Evolutionary conservation across 306 rosid species (phyloP).

Genomic region (Calophaca sinica): DNA sequence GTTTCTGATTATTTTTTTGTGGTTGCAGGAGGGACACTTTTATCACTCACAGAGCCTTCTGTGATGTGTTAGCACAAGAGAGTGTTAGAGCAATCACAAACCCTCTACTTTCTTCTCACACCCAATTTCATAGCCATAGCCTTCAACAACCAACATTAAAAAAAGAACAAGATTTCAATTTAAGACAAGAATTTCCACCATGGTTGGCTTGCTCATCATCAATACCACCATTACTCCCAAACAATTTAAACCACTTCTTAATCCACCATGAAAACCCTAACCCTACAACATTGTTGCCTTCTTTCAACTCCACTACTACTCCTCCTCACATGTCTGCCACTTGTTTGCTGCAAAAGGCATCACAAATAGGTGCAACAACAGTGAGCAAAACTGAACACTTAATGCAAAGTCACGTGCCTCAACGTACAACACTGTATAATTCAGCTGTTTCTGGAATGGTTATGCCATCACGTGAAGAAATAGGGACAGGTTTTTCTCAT

Average conservation of each 20-base stretch:
- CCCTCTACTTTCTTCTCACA: constrained; percentile 51
- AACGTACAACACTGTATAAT: constrained; percentile 6
- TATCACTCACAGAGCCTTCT: constrained; percentile 89
- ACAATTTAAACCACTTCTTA: constrained; percentile 24
- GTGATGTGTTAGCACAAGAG: constrained; percentile 84
- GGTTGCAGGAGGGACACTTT: constrained; percentile 85
- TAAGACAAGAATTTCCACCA: constrained; percentile 39
- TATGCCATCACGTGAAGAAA: constrained; percentile 56
- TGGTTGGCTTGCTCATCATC: constrained; percentile 46
- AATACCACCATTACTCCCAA: constrained; percentile 9
- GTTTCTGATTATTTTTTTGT: background rate
- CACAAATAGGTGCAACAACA: constrained; percentile 65
- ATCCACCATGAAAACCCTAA: constrained; percentile 58
- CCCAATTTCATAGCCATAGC: constrained; percentile 45
- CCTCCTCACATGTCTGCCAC: constrained; percentile 68
- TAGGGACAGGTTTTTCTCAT: constrained; percentile 44
- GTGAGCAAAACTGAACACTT: constrained; percentile 49
- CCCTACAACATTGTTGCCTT: constrained; percentile 33
- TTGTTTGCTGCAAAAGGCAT: constrained; percentile 68
- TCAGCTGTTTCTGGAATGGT: constrained; percentile 44
- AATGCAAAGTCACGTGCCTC: constrained; percentile 45
- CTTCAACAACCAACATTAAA: constrained; percentile 47
- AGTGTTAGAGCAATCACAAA: constrained; percentile 53
- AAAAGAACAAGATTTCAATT: constrained; percentile 47
- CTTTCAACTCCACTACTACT: background rate